phyloP scores from a whole-genome alignment of 495 filamentous ascomycete genomes.

The Penicillium mononematosum region DNA sequence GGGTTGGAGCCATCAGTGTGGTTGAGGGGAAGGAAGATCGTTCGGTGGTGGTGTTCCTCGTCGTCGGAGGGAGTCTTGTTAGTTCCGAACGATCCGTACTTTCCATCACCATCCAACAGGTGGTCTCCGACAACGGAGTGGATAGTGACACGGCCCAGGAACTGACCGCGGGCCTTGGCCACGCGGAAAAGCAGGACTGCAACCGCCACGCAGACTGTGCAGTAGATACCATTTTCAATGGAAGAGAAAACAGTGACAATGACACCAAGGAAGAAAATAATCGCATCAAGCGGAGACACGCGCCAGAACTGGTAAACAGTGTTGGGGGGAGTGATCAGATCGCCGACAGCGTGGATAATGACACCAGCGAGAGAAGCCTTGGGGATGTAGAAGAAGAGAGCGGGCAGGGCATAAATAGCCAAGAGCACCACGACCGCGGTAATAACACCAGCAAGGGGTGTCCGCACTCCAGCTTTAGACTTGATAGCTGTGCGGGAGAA shows the following conservation, averaged over 20 bases:
- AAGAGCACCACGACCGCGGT: slow-evolving; percentile 85
- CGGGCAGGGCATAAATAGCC: slow-evolving; percentile 90
- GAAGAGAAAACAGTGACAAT: slow-evolving; percentile 82
- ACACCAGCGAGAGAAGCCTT: slow-evolving; percentile 82
- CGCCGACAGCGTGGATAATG: slow-evolving; percentile 96
- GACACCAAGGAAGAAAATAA: slow-evolving; percentile 94
- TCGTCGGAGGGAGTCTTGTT: slow-evolving; percentile 32
- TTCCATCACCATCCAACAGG: slow-evolving; percentile 59
- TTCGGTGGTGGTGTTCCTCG: slow-evolving; percentile 47
- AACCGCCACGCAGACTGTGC: slow-evolving; percentile 70
- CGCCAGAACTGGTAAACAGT: slow-evolving; percentile 96
- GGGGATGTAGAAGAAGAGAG: slow-evolving; percentile 95
- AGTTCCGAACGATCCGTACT: slow-evolving; percentile 54
- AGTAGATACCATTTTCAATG: slow-evolving; percentile 93
- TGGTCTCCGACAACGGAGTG: slow-evolving; percentile 88
- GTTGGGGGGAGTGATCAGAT: slow-evolving; percentile 91
- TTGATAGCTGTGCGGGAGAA: slow-evolving; percentile 98
- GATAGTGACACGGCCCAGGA: slow-evolving; percentile 85
- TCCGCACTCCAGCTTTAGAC: slow-evolving; percentile 93
- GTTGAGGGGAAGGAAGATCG: slow-evolving; percentile 87
- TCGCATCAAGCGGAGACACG: slow-evolving; percentile 81
- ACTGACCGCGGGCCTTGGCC: slow-evolving; percentile 79
- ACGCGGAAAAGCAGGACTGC: slow-evolving; percentile 84
- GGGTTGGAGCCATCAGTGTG: slow-evolving; percentile 91
- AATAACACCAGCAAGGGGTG: slow-evolving; percentile 87